Base-by-base conservation (phyloP, 345 rosid genomes). In the Arabis hirsuta region DNA sequence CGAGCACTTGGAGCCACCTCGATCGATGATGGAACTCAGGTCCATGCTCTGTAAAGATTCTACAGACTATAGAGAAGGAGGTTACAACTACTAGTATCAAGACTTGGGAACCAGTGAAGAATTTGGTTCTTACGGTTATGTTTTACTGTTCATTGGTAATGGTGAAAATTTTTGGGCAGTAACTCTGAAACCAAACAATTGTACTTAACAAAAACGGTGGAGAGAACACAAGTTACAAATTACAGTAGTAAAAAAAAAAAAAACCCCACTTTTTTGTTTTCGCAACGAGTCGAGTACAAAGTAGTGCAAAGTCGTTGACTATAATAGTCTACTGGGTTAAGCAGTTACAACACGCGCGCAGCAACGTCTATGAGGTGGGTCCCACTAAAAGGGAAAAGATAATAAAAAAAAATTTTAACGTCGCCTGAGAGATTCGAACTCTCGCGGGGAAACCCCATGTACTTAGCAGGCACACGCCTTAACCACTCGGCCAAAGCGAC, bases 31-130 rank as follows among this genome's bases (percentile, higher is more conserved):
- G 86, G 99, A 95, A 76, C 89, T 90, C 13, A 80, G 92, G 5
- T 91, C 99, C 0, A 90, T 95, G 84, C 92, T 95, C 2, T 89
- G 95, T 68, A 80, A 88, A 79, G 96, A 91, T 73, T 87, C 86
- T 48, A 80, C 82, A 22, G 80, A 83, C 63, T 78, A 81, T 41
- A 48, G 82, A 75, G 85, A 82, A 52, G 67, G 82, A 52, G 65
- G 81, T 41, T 86, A 86, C 69, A 78, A 78, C 70, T 82, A 80
- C 43, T 71, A 69, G 60, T 34, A 60, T 1, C 55, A 73, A 73
- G 45, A 12, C 1, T 32, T 11, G 20, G 13, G 11, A n/a, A 62
- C 65, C 58, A 32, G 73, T 50, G 73, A 58, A 73, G 36, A 53
- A 46, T 20, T 47, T 55, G 71, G 41, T 59, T 42, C 27, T 62